Conservation (phyloP, 257 asterid species). For the Solanum phureja region DNA sequence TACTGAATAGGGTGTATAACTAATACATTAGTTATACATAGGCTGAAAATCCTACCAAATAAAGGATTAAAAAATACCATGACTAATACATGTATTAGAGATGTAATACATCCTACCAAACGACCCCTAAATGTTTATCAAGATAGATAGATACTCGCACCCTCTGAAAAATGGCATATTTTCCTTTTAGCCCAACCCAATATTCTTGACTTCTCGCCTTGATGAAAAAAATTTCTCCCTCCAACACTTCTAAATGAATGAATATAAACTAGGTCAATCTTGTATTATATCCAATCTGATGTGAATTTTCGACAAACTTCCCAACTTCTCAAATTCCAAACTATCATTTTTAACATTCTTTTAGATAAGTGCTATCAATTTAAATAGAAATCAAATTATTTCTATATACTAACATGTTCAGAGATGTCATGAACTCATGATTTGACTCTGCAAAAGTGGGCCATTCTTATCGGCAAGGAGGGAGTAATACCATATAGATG, state of each 20-base stretch:
- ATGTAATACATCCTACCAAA: background rate
- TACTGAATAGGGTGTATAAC: background rate
- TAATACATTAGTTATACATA: background rate
- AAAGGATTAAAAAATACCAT: background rate
- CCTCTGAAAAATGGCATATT: background rate
- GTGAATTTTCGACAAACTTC: background rate
- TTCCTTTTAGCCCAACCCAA: background rate
- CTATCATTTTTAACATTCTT: background rate
- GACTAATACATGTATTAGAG: background rate
- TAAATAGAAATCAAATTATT: background rate
- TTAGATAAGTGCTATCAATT: background rate
- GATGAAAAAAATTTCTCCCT: background rate
- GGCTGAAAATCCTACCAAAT: background rate
- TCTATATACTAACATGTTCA: background rate
- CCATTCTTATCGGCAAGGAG: background rate
- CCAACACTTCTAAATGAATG: background rate
- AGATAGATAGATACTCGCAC: background rate
- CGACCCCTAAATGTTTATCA: background rate
- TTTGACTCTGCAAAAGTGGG: background rate
- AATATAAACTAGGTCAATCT: background rate
- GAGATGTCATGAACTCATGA: background rate
- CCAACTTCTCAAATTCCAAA: background rate
- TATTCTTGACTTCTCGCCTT: background rate
- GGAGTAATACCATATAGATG: background rate
- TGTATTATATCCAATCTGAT: background rate